Base-by-base conservation (phyloP, 257 asterid species). In the Ilex aquifolium region DNA sequence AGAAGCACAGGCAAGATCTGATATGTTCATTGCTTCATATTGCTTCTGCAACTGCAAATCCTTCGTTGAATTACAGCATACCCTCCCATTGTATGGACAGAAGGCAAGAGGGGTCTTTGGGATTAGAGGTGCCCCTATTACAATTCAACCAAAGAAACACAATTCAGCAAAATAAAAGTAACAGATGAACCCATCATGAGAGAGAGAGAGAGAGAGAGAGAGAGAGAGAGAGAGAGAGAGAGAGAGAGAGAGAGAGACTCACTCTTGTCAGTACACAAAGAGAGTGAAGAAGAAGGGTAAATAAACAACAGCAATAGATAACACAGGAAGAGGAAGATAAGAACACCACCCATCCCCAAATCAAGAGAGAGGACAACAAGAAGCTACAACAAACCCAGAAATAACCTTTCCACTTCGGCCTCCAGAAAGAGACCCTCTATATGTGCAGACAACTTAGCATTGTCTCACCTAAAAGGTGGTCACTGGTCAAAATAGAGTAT, bases 211-310 rank as follows among this genome's bases (percentile, higher is more conserved):
- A 15, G 1, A 11, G 6, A 46, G 44, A 39, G 10, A 53, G 40
- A 48, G 36, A n/a, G 10, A 44, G 65, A 17, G 42, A 76, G 27
- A 21, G 27, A 21, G 27, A 42, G 0, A 59, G 39, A 15, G 1
- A 11, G 6, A 46, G 44, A 39, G 10, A 53, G 40, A 48, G 36
- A n/a, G 10, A 44, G 65, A 17, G 42, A 76, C 96, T 85, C 83
- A 92, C 99, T 83, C 80, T 72, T 66, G 82, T 85, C 72, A 10
- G 85, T 80, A 64, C 99, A 92, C 57, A 82, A 65, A 32, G 99
- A 97, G 8, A 82, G 75, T 36, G 99, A 61, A 68, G 79, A 72
- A 74, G 83, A 80, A 56, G 71, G 87, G 62, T 49, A 78, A 64
- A 80, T 77, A 64, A 72, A 67, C 69, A 80, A 57, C 57, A 86